phyloP scores from a whole-genome alignment of 768 basidiomycete genomes.

The Auricularia sp. region DNA sequence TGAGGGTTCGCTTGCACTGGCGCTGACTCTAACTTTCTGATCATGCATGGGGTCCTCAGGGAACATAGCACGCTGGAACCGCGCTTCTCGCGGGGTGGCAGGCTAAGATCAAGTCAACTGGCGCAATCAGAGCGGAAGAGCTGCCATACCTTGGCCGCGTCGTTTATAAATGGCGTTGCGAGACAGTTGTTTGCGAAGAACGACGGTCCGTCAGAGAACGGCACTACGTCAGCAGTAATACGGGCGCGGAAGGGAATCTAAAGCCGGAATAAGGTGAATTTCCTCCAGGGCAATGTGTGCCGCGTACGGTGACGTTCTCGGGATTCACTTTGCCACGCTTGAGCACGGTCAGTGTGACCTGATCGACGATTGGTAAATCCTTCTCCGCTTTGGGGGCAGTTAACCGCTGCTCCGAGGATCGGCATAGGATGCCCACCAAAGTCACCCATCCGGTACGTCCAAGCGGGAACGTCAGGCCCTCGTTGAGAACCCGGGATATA shows the following conservation, averaged over 20 bases:
- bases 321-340: slow-evolving; percentile 27
- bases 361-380: slow-evolving; percentile 39
- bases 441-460: slow-evolving; percentile 27
- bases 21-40: slow-evolving; percentile 40
- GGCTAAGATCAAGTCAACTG: neutral
- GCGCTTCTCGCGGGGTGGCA: neutral
- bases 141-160: slow-evolving; percentile 1
- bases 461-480: slow-evolving; percentile 3
- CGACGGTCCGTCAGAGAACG: slow-evolving; percentile 39
- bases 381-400: slow-evolving; percentile 21
- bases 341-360: slow-evolving; percentile 36
- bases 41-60: slow-evolving; percentile 20
- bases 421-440: slow-evolving; percentile 29
- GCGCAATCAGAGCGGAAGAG: neutral
- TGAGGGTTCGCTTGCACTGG: slow-evolving; percentile 34
- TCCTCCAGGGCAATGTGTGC: neutral
- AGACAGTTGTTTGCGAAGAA: slow-evolving; percentile 45
- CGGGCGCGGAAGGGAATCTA: slow-evolving; percentile 52
- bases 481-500: slow-evolving; percentile 17
- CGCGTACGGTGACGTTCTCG: slow-evolving; percentile 38
- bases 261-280: neutral
- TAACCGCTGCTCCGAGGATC: no score
- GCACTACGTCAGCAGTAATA: slow-evolving; percentile 32
- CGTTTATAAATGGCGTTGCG: slow-evolving; percentile 38
- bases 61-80: no score